These are phyloP conservation scores for Amanita polypyramis DNA, from an alignment of 768 basidiomycete species.

Conservation along the genomic window DNA sequence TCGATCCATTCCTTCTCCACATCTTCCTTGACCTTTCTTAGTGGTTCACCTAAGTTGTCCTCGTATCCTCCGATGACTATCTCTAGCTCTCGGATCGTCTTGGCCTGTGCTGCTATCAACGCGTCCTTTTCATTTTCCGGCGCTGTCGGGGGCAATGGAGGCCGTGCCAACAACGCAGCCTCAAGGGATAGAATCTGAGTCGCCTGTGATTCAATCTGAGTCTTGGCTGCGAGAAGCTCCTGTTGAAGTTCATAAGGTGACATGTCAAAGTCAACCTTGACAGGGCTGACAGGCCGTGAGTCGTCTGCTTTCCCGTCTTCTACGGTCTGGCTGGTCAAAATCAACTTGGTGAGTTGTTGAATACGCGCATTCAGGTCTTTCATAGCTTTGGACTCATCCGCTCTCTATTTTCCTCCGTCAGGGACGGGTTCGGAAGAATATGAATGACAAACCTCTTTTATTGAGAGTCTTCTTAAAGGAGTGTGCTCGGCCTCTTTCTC, in stretches of 20 bases:
- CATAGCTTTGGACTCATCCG: constrained; percentile 80
- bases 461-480: constrained; percentile 37
- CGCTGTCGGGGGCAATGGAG: constrained; percentile 53
- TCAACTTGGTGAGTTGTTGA: constrained; percentile 74
- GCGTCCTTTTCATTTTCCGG: constrained; percentile 67
- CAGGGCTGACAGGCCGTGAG: constrained; percentile 71
- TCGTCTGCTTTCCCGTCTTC: constrained; percentile 59
- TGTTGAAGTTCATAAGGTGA: constrained; percentile 87
- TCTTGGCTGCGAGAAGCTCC: constrained; percentile 70
- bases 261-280: constrained; percentile 86
- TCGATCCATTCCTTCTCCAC: constrained; percentile 65
- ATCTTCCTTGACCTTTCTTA: constrained; percentile 57
- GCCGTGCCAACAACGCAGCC: constrained; percentile 61
- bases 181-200: constrained; percentile 81
- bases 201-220: constrained; percentile 71
- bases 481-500: constrained; percentile 45
- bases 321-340: constrained; percentile 78
- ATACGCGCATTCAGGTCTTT: constrained; percentile 72
- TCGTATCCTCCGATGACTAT: constrained; percentile 61
- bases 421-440: neutral
- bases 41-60: constrained; percentile 59
- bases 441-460: constrained; percentile 30
- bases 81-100: constrained; percentile 73
- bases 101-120: constrained; percentile 60
- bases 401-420: constrained; percentile 38